Percentiles rank a stretch among this genome's conserved stretches.
phyloP scores from a whole-genome alignment of 306 rosid species.

The Geum urbanum region DNA sequence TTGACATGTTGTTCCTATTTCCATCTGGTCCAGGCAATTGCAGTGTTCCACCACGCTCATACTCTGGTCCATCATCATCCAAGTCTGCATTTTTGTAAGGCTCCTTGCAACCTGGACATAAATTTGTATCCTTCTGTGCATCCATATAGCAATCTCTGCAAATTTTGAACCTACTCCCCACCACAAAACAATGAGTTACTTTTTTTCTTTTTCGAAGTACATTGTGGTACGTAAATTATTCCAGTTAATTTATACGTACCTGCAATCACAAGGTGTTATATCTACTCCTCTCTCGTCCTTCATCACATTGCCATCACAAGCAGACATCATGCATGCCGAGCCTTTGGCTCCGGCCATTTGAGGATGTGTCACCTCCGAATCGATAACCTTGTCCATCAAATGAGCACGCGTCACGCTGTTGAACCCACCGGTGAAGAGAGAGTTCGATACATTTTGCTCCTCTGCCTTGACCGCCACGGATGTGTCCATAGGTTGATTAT shows the following conservation, averaged over 20 bases:
- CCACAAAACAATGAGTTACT: neutral
- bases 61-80: constrained; percentile 39
- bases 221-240: neutral
- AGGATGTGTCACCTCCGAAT: constrained; percentile 80
- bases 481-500: constrained; percentile 73
- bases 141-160: constrained; percentile 85
- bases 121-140: constrained; percentile 59
- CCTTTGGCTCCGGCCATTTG: constrained; percentile 97
- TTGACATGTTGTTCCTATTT: constrained; percentile 63
- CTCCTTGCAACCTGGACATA: constrained; percentile 92
- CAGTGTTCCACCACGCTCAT: constrained; percentile 40
- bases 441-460: constrained; percentile 85
- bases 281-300: constrained; percentile 86
- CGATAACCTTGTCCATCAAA: constrained; percentile 89
- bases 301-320: constrained; percentile 86
- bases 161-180: constrained; percentile 61
- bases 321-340: constrained; percentile 60
- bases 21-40: constrained; percentile 57
- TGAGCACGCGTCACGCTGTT: constrained; percentile 85
- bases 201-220: neutral
- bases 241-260: constrained; percentile 34
- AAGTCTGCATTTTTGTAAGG: constrained; percentile 49
- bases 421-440: constrained; percentile 84
- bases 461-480: constrained; percentile 77
- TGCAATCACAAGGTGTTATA: constrained; percentile 79